Base-by-base conservation (phyloP, 2,329 filamentous ascomycete genomes). In the Orbilia quercus region DNA sequence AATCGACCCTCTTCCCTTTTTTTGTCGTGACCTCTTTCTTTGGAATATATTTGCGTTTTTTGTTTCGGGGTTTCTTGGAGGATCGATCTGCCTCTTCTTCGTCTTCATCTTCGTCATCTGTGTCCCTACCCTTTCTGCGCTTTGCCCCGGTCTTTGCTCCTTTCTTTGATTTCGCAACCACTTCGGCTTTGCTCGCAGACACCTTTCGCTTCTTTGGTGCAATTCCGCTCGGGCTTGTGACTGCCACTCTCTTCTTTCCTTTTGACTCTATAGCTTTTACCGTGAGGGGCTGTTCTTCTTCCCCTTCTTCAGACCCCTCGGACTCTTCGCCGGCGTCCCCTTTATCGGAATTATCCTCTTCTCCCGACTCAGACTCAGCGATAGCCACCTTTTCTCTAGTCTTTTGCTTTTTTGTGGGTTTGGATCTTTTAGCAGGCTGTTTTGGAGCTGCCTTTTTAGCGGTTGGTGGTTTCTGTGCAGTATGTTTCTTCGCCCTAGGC, bases 231-330 rank as follows among this genome's bases (percentile, higher is more conserved):
- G 14, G 36, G 23, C 34, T 51, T 53, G 7, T 7, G 2, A 5
- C 53, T 22, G 22, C 20, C 4, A 16, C 47, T 31, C 66, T 71
- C 45, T 55, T 50, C 36, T 53, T 55, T 2, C 16, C 34, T 14
- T 31, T 23, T 1, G 14, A 1, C 25, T 45, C 44, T n/a, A n/a
- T 16, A n/a, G n/a, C n/a, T n/a, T n/a, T n/a, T n/a, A n/a, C n/a
- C n/a, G n/a, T 14, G 23, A 34, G 51, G 23, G 2, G 50, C 4
- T n/a, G 58, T 16, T 7, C 7, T 9, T 34, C 40, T 7, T 48
- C 36, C 20, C 63, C 57, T n/a, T 62, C 48, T 7, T 42, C 55
- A 14, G 20, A 47, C 16, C 22, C 42, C 5, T 57, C 42, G 16
- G 16, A 14, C 11, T 55, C 25, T 20, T 7, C 31, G 2, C 47